Evolutionary conservation across 2,329 filamentous ascomycete genomes (phyloP), one percentile per base, ranked within the genome.

Genomic region (Aureobasidium sp.): DNA sequence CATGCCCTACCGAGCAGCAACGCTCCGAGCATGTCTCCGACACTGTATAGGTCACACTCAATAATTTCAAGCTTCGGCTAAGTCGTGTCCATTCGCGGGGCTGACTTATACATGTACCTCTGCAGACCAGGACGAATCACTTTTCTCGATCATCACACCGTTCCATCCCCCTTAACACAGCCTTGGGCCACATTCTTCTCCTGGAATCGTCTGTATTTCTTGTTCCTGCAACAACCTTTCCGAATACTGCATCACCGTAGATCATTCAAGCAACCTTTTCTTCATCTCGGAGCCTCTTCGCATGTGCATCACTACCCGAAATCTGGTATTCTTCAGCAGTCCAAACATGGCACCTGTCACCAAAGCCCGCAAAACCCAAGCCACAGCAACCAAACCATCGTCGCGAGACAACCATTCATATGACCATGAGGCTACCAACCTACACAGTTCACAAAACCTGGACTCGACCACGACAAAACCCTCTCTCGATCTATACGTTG

Each of bases 381-480:
- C 35, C 17, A 59, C 35, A 29, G 15, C 19, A 29, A 39, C 33
- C 31, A 59, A 7, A 22, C 31, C 54, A 9, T 49, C 44, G 17
- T 60, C 57, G 17, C 44, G 33, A 42, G 19, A 48, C 8, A 31
- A 12, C 6, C 9, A 39, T 48, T n/a, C 29, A 39, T 17, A 35
- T 29, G n/a, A 37, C 15, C n/a, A 12, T 19, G 9, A n/a, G 7
- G 8, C 29, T 19, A 33, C 27, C 19, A 12, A 8, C 11, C 7
- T 7, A 40, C 22, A 17, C 19, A 27, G 5, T 22, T 27, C 12
- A 24, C 31, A 15, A 9, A 37, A 78, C 61, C 75, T 75, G 2
- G 67, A 67, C 15, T 64, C 70, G 4, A 65, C 71, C 57, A 70
- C 76, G 35, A 74, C 73, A 47, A 74, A 72, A 33, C 66, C 69